These are phyloP conservation scores for Thuja plicata DNA, from an alignment of 83 land plant species.

Conservation along the genomic window DNA sequence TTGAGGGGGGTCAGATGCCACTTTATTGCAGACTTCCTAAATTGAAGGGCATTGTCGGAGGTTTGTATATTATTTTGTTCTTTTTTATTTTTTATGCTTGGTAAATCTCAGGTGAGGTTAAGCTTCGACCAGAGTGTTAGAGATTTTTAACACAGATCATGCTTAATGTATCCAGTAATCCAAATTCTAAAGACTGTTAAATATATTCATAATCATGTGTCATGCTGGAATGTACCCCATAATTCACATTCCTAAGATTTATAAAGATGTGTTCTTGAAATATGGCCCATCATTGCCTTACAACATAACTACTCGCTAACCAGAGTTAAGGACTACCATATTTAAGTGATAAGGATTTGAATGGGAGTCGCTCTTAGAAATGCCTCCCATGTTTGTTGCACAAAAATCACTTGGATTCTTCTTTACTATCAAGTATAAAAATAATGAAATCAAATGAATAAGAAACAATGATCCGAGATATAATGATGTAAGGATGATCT, in stretches of 20 bases:
- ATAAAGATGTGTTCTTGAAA: background rate
- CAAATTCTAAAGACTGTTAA: background rate
- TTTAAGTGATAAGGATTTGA: background rate
- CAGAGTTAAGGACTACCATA: background rate
- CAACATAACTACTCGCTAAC: background rate
- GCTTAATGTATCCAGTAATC: background rate
- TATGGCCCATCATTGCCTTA: background rate
- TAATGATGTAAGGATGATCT: background rate
- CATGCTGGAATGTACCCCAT: background rate
- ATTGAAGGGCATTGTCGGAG: conserved; percentile 94
- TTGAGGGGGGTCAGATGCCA: conserved; percentile 99
- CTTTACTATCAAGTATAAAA: background rate
- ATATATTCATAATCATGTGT: background rate
- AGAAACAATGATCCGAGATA: background rate
- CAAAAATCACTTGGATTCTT: background rate
- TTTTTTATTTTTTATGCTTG: background rate
- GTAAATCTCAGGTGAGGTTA: background rate
- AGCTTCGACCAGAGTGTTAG: background rate
- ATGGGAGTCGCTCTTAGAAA: background rate
- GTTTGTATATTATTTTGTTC: conserved; percentile 22
- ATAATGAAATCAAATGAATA: background rate
- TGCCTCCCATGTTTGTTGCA: background rate
- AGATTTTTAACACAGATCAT: background rate
- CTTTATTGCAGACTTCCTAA: conserved; percentile 91
- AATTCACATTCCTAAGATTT: background rate